A percentile compares a stretch with the other conserved stretches of the same genome.
Conservation (phyloP, 192 early-diverging fungal species). For the Umbelopsis sp. region DNA sequence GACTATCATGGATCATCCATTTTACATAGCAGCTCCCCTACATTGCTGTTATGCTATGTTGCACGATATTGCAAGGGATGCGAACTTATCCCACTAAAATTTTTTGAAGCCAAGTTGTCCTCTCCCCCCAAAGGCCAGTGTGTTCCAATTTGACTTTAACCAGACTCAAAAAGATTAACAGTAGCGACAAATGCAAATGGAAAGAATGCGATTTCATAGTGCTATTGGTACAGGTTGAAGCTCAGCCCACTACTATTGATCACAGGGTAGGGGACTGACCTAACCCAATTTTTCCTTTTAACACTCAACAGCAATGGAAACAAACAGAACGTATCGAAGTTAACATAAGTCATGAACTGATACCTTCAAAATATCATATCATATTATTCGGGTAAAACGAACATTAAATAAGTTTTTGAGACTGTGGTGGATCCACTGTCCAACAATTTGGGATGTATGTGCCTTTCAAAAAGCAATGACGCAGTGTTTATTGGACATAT, state of each 20-base stretch:
- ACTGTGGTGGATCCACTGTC: too few species aligned
- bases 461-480: background rate
- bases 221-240: constrained; percentile 15
- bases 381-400: too few species aligned
- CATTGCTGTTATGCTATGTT: background rate
- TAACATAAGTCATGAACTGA: too few species aligned
- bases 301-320: too few species aligned
- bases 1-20: too few species aligned
- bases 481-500: background rate
- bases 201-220: background rate
- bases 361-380: too few species aligned
- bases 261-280: background rate
- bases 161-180: background rate
- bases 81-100: too few species aligned
- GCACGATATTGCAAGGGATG: background rate
- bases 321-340: too few species aligned
- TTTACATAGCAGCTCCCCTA: background rate
- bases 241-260: background rate
- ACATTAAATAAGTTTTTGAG: too few species aligned
- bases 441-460: background rate
- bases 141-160: background rate
- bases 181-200: constrained; percentile 4
- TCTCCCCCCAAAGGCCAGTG: background rate
- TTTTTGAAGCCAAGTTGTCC: background rate
- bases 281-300: too few species aligned